Percentiles rank a stretch among this genome's conserved stretches.
Evolutionary conservation across 345 rosid genomes (phyloP).

Genomic region (Gossypium turneri): DNA sequence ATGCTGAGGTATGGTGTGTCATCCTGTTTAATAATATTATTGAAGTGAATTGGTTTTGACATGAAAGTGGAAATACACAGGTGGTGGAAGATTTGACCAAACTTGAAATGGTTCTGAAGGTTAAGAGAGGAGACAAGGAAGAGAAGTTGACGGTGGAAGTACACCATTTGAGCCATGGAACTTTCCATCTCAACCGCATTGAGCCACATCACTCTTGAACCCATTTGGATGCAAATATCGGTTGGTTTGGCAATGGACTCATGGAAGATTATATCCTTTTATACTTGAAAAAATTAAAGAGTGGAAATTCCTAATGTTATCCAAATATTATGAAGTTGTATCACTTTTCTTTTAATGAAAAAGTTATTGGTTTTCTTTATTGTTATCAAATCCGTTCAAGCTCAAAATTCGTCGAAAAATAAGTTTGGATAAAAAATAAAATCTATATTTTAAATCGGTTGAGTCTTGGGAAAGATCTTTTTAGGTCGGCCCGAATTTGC

Average conservation of each 20-base stretch:
- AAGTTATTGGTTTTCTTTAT: too few species aligned
- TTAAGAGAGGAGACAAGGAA: constrained; percentile 86
- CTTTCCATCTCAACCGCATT: constrained; percentile 65
- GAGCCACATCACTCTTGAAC: constrained; percentile 43
- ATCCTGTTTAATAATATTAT: background rate
- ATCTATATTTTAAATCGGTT: fast-evolving
- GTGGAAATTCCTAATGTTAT: too few species aligned
- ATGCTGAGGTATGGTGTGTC: constrained; percentile 63
- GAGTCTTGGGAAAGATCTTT: too few species aligned
- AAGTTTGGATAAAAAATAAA: too few species aligned
- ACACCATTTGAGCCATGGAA: constrained; percentile 69
- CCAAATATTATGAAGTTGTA: too few species aligned
- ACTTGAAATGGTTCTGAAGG: constrained; percentile 64
- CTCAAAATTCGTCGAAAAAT: too few species aligned
- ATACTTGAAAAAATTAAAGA: too few species aligned
- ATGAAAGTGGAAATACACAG: constrained; percentile 25
- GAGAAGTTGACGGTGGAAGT: constrained; percentile 86
- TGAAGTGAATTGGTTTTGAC: background rate
- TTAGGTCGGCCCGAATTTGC: fast-evolving
- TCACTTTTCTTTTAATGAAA: too few species aligned
- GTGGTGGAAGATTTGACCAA: constrained; percentile 57
- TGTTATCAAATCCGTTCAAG: too few species aligned
- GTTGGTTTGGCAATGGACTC: too few species aligned
- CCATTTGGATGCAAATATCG: too few species aligned
- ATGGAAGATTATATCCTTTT: too few species aligned